phyloP scores from a whole-genome alignment of 1,284 basidiomycete species.

The Mycosarcoma mackinlayi region DNA sequence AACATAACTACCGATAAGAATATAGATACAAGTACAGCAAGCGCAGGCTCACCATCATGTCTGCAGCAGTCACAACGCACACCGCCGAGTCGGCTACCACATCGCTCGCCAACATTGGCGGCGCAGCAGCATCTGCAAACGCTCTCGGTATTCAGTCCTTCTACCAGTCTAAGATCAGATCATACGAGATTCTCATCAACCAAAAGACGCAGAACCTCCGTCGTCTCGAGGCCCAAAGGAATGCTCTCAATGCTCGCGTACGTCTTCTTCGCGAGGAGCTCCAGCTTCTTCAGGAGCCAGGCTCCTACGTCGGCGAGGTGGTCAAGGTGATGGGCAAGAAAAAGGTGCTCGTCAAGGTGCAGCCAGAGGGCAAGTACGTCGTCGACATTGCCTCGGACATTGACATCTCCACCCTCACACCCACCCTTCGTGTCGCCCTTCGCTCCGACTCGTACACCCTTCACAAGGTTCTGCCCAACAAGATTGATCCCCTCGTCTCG shows the following conservation, averaged over 20 bases:
- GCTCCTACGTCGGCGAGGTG: slow-evolving; percentile 96
- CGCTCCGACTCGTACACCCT: slow-evolving; percentile 91
- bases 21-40: no score
- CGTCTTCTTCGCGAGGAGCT: slow-evolving; percentile 85
- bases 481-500: slow-evolving; percentile 67
- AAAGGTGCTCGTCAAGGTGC: slow-evolving; percentile 97
- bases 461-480: slow-evolving; percentile 68
- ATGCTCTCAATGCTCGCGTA: slow-evolving; percentile 95
- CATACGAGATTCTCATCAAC: slow-evolving; percentile 90
- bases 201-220: slow-evolving; percentile 96
- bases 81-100: slow-evolving; percentile 25
- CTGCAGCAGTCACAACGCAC: slow-evolving; percentile 41
- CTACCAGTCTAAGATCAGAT: slow-evolving; percentile 95
- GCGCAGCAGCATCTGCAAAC: slow-evolving; percentile 40
- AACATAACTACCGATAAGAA: no score
- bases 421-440: slow-evolving; percentile 90
- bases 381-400: slow-evolving; percentile 93
- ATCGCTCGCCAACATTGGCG: slow-evolving; percentile 40
- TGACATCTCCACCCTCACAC: slow-evolving; percentile 81
- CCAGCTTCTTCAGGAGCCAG: slow-evolving; percentile 93
- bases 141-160: slow-evolving; percentile 75
- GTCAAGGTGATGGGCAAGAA: slow-evolving; percentile 99
- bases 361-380: slow-evolving; percentile 98
- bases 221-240: slow-evolving; percentile 93
- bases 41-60: slow-evolving; percentile 16